Base-by-base conservation (phyloP, 371 early-diverging fungal species). In the Mortierella sp. region DNA sequence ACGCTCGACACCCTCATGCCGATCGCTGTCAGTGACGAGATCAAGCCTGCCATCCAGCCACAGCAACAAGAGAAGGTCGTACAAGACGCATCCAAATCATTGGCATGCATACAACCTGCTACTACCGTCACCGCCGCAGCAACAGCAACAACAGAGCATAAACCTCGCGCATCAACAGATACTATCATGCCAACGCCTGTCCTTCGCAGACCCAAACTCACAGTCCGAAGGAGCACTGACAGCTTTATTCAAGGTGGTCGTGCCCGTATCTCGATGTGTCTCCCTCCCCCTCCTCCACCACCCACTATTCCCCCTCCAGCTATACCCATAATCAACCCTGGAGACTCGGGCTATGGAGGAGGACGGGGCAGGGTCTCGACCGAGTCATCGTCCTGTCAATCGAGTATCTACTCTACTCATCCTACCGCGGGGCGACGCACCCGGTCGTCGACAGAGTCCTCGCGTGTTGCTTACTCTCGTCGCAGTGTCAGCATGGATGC, bases 261-360 rank as follows among this genome's bases (percentile, higher is more conserved):
- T 26, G 26, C 65, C 5, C 73, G 75, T 13, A 26, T 57, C 11
- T 78, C 79, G 26, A 68, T 57, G 54, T 60, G 48, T 19, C 72
- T 58, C 65, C 79, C 76, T 44, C 83, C 82, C 4, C 82, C 83
- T 28, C 79, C 79, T 0, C 83, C 83, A 0, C 83, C 83, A 9
- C 83, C 83, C 8, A 71, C 60, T 19, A 58, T 73, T 26, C 83
- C 83, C 16, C 79, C 79, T 47, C 83, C 83, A 26, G 79, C 76
- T 14, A 65, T 83, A 24, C 83, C 83, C 26, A 19, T 42, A 31
- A 70, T 74, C 16, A 70, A 50, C n/a, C 58, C 79, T 60, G 74
- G 57, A 6, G 48, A 44, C 45, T 34, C 52, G 47, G 4, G 52
- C 38, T 26, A 52, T 24, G 70, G 48, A 38, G 42, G 42, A 38